Evolutionary conservation across 306 rosid species (phyloP), one percentile per base, ranked within the genome.

Genomic region (Parietaria judaica): DNA sequence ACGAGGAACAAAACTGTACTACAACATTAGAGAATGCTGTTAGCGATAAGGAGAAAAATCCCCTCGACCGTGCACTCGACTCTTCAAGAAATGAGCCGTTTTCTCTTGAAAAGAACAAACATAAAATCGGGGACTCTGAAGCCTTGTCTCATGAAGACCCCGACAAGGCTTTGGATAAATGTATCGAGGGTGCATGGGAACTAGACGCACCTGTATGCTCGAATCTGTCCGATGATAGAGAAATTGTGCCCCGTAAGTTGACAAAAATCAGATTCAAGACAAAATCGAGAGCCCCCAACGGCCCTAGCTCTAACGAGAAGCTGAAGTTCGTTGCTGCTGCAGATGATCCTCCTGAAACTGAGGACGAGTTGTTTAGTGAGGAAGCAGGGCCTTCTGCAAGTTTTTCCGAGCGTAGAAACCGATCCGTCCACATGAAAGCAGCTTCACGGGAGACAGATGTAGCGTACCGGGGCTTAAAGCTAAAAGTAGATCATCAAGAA

Each of bases 371-470:
- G 56, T 64, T 59, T 34, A 47, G 57, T 23, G 66, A 71, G 59
- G 79, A 16, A 66, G 69, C 65, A 54, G 78, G 70, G 43, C 62
- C 55, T 63, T 71, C 54, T 74, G 83, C 65, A 64, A 68, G 60
- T 72, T 69, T 56, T 45, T 51, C 68, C 56, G 74, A 66, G 41
- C 82, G 75, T 11, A 76, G 88, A 74, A 63, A 77, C 61, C 78
- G 85, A 59, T 78, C 91, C 64, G 58, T 64, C 14, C 81, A 80
- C 79, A 63, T 71, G 44, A 86, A 83, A 72, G 74, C 73, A 63
- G 63, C 72, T 60, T 70, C 83, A 11, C 74, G 55, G 64, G 83
- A 72, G 61, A 73, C 73, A 61, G 79, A 68, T 59, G 43, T 73
- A 67, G 31, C 44, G 55, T 77, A 64, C 58, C 51, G 41, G 53